Evolutionary conservation across 306 rosid species (phyloP).

Genomic region (Fagus sylvatica): DNA sequence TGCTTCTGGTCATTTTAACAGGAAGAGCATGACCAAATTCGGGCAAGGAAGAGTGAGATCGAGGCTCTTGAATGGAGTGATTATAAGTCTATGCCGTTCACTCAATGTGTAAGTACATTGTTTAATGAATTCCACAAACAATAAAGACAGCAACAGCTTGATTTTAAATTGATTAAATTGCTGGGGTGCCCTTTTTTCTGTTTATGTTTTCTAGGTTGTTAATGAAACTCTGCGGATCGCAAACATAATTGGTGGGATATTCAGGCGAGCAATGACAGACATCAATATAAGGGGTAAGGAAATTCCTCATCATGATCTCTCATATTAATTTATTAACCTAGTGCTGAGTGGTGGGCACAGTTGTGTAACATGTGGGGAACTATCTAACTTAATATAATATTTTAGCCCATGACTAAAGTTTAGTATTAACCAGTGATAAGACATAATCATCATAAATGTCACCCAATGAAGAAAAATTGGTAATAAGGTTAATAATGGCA

Average conservation of each 20-base stretch:
- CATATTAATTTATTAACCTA: too few relatives aligned
- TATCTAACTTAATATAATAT: too few relatives aligned
- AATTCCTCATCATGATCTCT: neutral
- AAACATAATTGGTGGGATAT: slow-evolving; percentile 87
- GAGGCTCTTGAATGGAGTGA: slow-evolving; percentile 59
- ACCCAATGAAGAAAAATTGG: too few relatives aligned
- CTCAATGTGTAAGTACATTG: slow-evolving; percentile 73
- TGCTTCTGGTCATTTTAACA: slow-evolving; percentile 26
- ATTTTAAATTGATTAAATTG: neutral
- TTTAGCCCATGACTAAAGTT: too few relatives aligned
- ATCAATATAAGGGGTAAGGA: slow-evolving; percentile 69
- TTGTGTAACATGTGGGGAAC: too few relatives aligned
- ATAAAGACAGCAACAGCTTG: neutral
- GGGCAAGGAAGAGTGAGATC: slow-evolving; percentile 52
- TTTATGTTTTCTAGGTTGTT: slow-evolving; percentile 54
- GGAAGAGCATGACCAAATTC: slow-evolving; percentile 88
- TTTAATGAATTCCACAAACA: neutral
- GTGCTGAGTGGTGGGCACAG: too few relatives aligned
- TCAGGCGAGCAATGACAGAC: slow-evolving; percentile 76
- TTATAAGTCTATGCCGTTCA: slow-evolving; percentile 88
- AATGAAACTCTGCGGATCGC: slow-evolving; percentile 83
- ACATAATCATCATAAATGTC: too few relatives aligned
- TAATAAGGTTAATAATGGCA: too few relatives aligned
- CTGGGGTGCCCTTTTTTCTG: neutral
- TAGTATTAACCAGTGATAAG: too few relatives aligned